A percentile compares a stretch with the other conserved stretches of the same genome.
These are phyloP conservation scores for Oryza nivara DNA, from an alignment of 176 grass and related monocot genomes.

Conservation along the genomic window DNA sequence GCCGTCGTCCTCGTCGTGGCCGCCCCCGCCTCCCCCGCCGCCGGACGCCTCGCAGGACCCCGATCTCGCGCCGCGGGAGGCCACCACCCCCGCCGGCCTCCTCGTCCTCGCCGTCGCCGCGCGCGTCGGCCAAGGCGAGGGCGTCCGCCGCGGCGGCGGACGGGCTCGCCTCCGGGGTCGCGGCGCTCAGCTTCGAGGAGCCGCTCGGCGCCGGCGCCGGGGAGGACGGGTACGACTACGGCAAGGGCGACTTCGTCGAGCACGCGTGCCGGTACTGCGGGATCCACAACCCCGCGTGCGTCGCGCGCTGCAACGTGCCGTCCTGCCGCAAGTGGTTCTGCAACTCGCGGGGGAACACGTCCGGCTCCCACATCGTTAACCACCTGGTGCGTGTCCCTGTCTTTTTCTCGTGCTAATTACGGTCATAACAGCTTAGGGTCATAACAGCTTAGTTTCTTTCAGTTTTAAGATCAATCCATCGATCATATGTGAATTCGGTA, in stretches of 20 bases:
- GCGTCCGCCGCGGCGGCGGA: conserved; percentile 45
- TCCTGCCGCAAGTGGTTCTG: conserved; percentile 99
- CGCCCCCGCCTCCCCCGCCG: conserved; percentile 39
- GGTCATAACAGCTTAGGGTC: not conserved
- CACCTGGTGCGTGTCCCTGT: conserved; percentile 62
- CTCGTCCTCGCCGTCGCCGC: conserved; percentile 45
- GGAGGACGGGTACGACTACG: conserved; percentile 84
- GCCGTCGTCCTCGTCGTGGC: conserved; percentile 43
- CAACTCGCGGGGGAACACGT: conserved; percentile 96
- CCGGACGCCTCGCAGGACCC: conserved; percentile 35
- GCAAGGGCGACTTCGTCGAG: conserved; percentile 88
- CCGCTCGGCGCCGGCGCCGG: conserved; percentile 39
- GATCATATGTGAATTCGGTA: not conserved
- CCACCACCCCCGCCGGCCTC: conserved; percentile 39
- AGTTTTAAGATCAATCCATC: not conserved
- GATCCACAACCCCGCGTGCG: conserved; percentile 92
- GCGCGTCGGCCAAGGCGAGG: conserved; percentile 58
- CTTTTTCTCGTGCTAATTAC: not conserved
- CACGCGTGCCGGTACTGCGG: conserved; percentile 95
- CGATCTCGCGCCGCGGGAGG: conserved; percentile 46
- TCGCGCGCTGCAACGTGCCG: conserved; percentile 89
- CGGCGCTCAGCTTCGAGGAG: conserved; percentile 90
- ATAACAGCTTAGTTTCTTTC: not conserved
- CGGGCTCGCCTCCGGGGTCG: conserved; percentile 72
- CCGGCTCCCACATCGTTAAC: conserved; percentile 97